A percentile compares a stretch with the other conserved stretches of the same genome.
phyloP scores from a whole-genome alignment of 345 rosid genomes.

The Populus ilicifolia region DNA sequence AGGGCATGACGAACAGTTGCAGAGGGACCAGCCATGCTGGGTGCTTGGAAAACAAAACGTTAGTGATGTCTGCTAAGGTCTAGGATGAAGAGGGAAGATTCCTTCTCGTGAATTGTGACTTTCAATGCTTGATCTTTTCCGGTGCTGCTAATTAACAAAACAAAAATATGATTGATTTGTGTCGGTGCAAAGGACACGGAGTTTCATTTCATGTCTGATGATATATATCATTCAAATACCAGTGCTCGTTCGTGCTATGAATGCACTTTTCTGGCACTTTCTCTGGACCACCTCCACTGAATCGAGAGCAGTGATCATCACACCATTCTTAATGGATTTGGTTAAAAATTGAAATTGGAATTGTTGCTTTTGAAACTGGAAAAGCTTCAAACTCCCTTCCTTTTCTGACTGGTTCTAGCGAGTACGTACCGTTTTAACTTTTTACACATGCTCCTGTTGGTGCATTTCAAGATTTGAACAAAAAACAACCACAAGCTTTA shows the following conservation, averaged over 20 bases:
- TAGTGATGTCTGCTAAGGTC: neutral
- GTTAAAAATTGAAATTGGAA: too few relatives aligned
- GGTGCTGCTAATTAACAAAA: too few relatives aligned
- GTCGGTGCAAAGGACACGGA: constrained; percentile 22
- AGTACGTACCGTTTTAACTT: neutral
- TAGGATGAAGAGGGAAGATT: neutral
- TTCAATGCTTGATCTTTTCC: neutral
- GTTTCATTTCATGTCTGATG: constrained; percentile 8
- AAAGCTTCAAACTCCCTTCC: too few relatives aligned
- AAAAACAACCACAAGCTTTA: neutral
- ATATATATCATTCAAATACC: neutral
- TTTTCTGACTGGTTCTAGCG: neutral
- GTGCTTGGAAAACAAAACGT: neutral
- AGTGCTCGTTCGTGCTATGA: neutral
- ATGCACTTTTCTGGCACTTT: neutral
- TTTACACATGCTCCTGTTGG: neutral
- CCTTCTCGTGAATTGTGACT: neutral
- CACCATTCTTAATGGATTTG: neutral
- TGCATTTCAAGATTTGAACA: neutral
- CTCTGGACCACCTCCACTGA: neutral
- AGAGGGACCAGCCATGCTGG: neutral
- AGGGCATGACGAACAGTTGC: neutral
- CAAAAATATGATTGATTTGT: neutral
- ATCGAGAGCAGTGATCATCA: neutral
- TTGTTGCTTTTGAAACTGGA: too few relatives aligned